phyloP scores from a whole-genome alignment of 2,329 filamentous ascomycete genomes.

The Bipolaris bicolor region DNA sequence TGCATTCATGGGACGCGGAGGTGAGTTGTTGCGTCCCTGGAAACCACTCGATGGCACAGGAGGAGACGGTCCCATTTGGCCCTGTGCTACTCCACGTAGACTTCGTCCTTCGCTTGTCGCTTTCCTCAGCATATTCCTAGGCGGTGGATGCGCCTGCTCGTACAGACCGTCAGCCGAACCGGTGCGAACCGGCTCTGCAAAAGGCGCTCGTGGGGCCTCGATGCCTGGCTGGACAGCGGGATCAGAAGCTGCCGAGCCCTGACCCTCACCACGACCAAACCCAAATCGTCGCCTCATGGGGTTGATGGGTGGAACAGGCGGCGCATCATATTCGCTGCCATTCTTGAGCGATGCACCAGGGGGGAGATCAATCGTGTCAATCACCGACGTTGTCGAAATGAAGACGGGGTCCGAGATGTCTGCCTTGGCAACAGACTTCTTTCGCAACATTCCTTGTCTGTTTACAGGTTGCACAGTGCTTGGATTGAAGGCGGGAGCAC shows the following conservation, averaged over 20 bases:
- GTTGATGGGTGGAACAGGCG: conserved; percentile 65
- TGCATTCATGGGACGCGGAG: conserved; percentile 20
- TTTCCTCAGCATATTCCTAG: conserved; percentile 54
- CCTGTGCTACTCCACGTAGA: conserved; percentile 52
- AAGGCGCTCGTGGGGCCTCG: conserved; percentile 42
- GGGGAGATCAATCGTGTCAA: conserved; percentile 64
- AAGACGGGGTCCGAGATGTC: conserved; percentile 67
- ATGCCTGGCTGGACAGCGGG: conserved; percentile 46
- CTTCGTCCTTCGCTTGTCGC: conserved; percentile 58
- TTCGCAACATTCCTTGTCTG: conserved; percentile 52
- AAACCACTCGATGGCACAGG: conserved; percentile 38
- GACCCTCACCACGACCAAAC: conserved; percentile 49
- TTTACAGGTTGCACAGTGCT: conserved; percentile 36
- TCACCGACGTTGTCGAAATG: conserved; percentile 61
- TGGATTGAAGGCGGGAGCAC: conserved; percentile 43
- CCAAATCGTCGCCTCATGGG: conserved; percentile 61
- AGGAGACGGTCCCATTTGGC: conserved; percentile 32
- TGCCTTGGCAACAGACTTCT: conserved; percentile 65
- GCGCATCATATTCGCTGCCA: conserved; percentile 48
- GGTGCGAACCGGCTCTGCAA: conserved; percentile 47
- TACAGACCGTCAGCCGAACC: conserved; percentile 54
- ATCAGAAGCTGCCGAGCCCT: conserved; percentile 39
- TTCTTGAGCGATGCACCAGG: conserved; percentile 62
- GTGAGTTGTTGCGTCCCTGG: conserved; percentile 36
- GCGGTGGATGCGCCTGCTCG: conserved; percentile 38